phyloP scores from a whole-genome alignment of 805 yeast genomes.

The Brettanomyces sp. region DNA sequence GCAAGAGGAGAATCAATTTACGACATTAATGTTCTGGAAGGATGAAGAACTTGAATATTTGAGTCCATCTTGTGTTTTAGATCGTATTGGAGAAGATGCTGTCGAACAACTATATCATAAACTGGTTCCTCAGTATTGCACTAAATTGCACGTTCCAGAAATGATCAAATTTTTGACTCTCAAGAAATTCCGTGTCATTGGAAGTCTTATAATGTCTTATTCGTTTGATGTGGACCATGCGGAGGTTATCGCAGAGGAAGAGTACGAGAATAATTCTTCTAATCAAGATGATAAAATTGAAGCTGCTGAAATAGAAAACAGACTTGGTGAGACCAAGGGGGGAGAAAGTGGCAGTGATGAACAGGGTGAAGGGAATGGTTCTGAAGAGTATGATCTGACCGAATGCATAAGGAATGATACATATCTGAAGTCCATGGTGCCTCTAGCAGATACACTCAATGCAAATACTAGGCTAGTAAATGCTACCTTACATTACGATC shows the following conservation, averaged over 20 bases:
- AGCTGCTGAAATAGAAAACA: constrained; percentile 21
- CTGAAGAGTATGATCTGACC: constrained; percentile 10
- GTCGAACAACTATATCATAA: constrained; percentile 53
- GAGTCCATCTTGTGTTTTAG: constrained; percentile 61
- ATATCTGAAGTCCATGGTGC: constrained; percentile 76
- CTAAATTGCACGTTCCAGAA: constrained; percentile 26
- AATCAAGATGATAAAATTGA: constrained; percentile 30
- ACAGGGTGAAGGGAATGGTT: constrained; percentile 11
- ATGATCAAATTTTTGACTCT: constrained; percentile 30
- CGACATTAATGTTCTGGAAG: constrained; percentile 75
- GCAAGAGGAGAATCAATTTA: constrained; percentile 26
- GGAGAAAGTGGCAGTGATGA: constrained; percentile 14
- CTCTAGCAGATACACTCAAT: constrained; percentile 84
- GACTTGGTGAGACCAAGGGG: constrained; percentile 26
- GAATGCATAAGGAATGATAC: constrained; percentile 20
- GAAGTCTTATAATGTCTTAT: constrained; percentile 78
- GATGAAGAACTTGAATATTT: constrained; percentile 47
- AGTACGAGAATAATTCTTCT: constrained; percentile 16
- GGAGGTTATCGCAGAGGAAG: constrained; percentile 22
- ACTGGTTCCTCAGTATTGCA: constrained; percentile 32
- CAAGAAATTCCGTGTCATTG: constrained; percentile 61
- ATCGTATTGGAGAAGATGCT: constrained; percentile 60
- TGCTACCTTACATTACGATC: constrained; percentile 54
- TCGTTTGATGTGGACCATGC: constrained; percentile 70
- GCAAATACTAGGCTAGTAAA: constrained; percentile 73